Conservation (phyloP, 148 eudicot genomes). For the Simmondsia chinensis region DNA sequence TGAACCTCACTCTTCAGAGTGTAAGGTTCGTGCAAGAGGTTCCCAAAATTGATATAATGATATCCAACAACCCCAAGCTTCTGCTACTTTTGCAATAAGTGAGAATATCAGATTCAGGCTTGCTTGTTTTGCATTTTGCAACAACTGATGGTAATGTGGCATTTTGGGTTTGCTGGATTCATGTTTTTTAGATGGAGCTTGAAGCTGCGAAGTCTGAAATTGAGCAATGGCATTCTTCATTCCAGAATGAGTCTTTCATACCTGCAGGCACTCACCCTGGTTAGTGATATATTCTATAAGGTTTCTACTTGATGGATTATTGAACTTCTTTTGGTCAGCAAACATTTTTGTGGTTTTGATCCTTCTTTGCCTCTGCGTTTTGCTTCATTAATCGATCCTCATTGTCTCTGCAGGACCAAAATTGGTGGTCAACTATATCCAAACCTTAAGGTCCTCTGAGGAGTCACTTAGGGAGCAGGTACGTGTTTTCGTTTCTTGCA, state of each 20-base stretch:
- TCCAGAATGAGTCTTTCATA: slow-evolving; percentile 70
- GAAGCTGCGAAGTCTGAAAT: slow-evolving; percentile 80
- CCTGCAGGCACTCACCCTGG: slow-evolving; percentile 70
- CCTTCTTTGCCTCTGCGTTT: too few species aligned
- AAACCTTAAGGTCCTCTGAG: slow-evolving; percentile 72
- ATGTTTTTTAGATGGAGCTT: slow-evolving; percentile 59
- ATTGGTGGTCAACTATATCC: slow-evolving; percentile 66
- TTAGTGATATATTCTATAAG: slow-evolving; percentile 14
- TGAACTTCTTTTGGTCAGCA: background rate
- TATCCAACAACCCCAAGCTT: too few species aligned
- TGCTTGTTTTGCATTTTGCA: background rate
- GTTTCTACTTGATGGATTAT: background rate
- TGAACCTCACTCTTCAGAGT: too few species aligned
- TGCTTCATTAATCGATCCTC: background rate
- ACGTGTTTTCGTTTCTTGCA: background rate
- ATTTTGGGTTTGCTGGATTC: slow-evolving; percentile 6
- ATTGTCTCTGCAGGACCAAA: slow-evolving; percentile 52
- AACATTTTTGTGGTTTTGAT: too few species aligned
- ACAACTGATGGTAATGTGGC: background rate
- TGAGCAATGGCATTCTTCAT: slow-evolving; percentile 81
- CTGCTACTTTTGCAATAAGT: too few species aligned
- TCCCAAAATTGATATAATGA: too few species aligned
- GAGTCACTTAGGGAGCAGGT: slow-evolving; percentile 93
- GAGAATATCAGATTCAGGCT: too few species aligned
- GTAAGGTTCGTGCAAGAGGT: too few species aligned